Percentiles rank a stretch among this genome's conserved stretches.
Evolutionary conservation across 208 protist genomes (phyloP).

Genomic region (Leishmania major): DNA sequence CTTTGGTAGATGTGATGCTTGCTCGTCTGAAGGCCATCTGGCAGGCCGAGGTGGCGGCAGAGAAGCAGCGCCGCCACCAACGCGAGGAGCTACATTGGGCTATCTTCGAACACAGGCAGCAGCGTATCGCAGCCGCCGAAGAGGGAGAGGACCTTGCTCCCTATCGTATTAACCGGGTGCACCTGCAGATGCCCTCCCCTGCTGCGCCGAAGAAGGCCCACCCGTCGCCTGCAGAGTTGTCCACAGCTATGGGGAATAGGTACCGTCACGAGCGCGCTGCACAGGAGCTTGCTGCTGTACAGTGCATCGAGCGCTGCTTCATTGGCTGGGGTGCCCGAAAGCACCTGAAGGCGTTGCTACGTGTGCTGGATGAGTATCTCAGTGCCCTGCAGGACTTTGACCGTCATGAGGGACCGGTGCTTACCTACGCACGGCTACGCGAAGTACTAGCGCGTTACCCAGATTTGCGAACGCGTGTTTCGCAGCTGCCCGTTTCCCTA

Average conservation of each 20-base stretch:
- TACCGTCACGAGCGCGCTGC: conserved; percentile 9
- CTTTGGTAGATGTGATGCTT: conserved; percentile 7
- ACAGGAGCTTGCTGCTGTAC: conserved; percentile 21
- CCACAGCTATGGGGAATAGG: background rate
- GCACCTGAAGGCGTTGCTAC: conserved; percentile 15
- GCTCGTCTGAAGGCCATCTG: conserved; percentile 19
- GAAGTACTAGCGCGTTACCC: conserved; percentile 15
- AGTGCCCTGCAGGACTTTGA: conserved; percentile 12
- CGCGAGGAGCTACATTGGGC: conserved; percentile 34
- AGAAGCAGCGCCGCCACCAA: conserved; percentile 15
- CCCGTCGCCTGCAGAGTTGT: background rate
- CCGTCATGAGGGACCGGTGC: conserved; percentile 13
- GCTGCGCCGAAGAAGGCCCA: background rate
- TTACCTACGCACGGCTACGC: conserved; percentile 4
- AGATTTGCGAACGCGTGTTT: background rate
- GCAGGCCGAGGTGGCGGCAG: conserved; percentile 20
- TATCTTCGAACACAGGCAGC: conserved; percentile 47
- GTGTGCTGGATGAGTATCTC: conserved; percentile 27
- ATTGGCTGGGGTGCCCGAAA: conserved; percentile 6
- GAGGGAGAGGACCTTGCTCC: conserved; percentile 36
- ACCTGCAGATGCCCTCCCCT: background rate
- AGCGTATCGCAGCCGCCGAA: conserved; percentile 47
- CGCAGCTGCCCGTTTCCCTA: background rate
- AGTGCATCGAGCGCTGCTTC: conserved; percentile 14
- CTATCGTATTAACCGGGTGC: conserved; percentile 21